phyloP scores from a whole-genome alignment of 2,329 filamentous ascomycete species.

The Fusarium agapanthi region DNA sequence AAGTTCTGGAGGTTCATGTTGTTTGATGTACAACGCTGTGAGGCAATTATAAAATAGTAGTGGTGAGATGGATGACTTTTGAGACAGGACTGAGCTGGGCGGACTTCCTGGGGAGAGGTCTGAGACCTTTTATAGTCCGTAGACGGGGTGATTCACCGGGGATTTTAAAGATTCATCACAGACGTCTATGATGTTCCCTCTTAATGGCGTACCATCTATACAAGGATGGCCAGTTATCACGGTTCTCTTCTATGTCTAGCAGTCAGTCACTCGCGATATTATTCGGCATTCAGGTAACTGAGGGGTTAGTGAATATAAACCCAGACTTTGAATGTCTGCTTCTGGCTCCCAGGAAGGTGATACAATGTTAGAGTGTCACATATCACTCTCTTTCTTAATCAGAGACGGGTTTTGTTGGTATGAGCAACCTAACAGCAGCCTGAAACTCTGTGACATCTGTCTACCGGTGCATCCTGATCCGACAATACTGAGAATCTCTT shows the following conservation, averaged over 20 bases:
- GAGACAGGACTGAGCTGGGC: neutral
- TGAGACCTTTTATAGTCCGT: neutral
- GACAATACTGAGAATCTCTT: neutral
- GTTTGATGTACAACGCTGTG: neutral
- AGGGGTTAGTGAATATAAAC: neutral
- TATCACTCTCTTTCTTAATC: neutral
- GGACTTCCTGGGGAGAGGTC: neutral
- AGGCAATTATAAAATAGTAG: neutral
- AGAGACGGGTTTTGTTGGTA: neutral
- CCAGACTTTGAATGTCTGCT: neutral
- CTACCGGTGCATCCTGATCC: neutral
- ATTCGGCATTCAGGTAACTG: neutral
- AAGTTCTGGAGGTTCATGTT: neutral
- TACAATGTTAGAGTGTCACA: neutral
- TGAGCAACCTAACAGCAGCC: neutral
- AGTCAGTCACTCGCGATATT: neutral
- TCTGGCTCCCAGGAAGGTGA: neutral
- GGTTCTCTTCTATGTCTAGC: neutral
- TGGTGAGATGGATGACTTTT: neutral
- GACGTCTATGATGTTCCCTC: neutral
- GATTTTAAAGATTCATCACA: neutral
- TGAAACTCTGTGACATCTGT: neutral
- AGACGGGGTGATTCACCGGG: neutral
- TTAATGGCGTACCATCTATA: no score
- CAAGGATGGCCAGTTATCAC: neutral